Base-by-base conservation (phyloP, 768 basidiomycete species). In the Russula emetica region DNA sequence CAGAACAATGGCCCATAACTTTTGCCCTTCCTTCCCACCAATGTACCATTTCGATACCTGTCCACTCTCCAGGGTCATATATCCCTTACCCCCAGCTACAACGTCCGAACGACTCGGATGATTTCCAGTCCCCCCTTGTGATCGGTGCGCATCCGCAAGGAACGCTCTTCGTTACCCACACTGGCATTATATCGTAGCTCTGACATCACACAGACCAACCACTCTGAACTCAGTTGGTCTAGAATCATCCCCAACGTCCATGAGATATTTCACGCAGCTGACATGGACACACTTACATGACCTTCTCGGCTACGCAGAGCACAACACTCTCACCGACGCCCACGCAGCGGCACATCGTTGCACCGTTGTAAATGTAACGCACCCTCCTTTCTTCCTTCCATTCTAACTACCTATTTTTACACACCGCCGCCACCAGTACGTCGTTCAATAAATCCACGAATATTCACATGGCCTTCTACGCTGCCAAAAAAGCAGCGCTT, bases 401-500 rank as follows among this genome's bases (percentile, higher is more conserved):
- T 51, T 47, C 40, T 24, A 7, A 13, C 51, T 5, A 11, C 11
- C 50, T 55, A 55, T 22, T 50, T n/a, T n/a, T 40, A 5, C 38
- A 1, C 38, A 16, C 42, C 53, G 26, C 74, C 26, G 9, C 74
- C 76, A 32, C 76, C 74, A 2, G 82, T 84, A 71, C 87, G 79
- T 70, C 88, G 78, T 74, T 92, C 89, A 67, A 92, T 90, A 74
- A 91, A 92, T 14, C 82, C 85, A 71, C 85, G 83, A 72, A 92
- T 88, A 69, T 87, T 88, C 40, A 82, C 77, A 72, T 92, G 90
- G 3, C 89, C 90, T 56, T 89, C 90, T 60, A 86, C 69, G 67
- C 80, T 89, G 28, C 85, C 90, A 76, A 95, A 94, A 78, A 96
- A 92, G 75, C 85, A 88, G 62, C 90, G 81, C 71, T 85, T 86